Base-by-base conservation (phyloP, 805 yeast species). In the Cyberlindnera maritima region DNA sequence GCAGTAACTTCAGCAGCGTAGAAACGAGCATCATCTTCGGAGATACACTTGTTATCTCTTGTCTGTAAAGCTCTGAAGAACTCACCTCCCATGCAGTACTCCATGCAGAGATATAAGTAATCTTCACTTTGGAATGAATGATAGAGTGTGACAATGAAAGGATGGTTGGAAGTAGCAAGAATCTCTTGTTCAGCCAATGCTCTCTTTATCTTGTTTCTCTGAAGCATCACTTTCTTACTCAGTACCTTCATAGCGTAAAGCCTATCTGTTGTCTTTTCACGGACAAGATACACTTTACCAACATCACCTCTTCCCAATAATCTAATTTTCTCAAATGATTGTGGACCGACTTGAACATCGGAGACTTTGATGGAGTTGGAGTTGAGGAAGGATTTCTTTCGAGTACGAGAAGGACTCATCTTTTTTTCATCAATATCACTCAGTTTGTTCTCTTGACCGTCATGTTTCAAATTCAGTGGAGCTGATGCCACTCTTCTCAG, bases 81-180 rank as follows among this genome's bases (percentile, higher is more conserved):
- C 68, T 95, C 99, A 39, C 99, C 99, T 26, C 99, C 99, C 90
- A 94, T 89, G 62, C 99, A 94, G 61, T 92, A 94, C 64, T 94
- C 99, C 96, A 95, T 92, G 67, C 99, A 94, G 35, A 94, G 76
- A 58, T 90, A 94, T 11, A 94, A 68, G 61, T 87, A 82, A 58
- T 91, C 97, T 49, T 88, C 94, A 4, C 96, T 85, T 68, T 94
- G 99, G 70, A 94, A 94, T 0, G 97, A 90, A 66, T 94, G 99
- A 61, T 94, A 92, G 21, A 94, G 72, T 0, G 99, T 89, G 26
- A 94, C 98, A 56, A 94, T 95, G 61, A 95, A 94, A 0, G 99
- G 99, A 66, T 95, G 98, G 63, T 91, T 90, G 31, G 92, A 85
- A 2, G 97, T 88, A 3, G 97, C 96, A 48, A 94, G 74, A 53